Evolutionary conservation across 257 asterid species (phyloP).

Genomic region (Solanum acaule): DNA sequence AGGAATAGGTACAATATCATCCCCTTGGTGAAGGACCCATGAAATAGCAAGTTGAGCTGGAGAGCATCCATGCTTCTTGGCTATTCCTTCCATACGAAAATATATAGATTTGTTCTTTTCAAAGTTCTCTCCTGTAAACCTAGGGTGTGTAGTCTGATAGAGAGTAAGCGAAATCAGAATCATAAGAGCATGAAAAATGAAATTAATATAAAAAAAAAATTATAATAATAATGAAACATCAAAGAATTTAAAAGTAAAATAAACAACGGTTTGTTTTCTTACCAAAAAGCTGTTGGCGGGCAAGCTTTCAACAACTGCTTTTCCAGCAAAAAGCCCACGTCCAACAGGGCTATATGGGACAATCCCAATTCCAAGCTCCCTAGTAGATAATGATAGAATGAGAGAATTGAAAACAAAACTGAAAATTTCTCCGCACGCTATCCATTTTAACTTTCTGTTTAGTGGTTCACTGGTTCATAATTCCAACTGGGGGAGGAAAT

Average conservation of each 20-base stretch:
- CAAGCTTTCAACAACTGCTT: conserved; percentile 31
- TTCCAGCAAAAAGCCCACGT: conserved; percentile 44
- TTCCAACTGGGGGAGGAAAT: too few species aligned
- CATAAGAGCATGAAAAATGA: background rate
- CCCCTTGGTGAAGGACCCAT: conserved; percentile 59
- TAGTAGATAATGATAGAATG: background rate
- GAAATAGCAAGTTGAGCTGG: conserved; percentile 60
- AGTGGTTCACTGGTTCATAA: background rate
- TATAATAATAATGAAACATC: background rate
- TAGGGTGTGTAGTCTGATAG: conserved; percentile 29
- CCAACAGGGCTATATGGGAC: conserved; percentile 59
- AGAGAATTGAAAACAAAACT: background rate
- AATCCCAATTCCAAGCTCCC: conserved; percentile 60
- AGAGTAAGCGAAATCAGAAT: background rate
- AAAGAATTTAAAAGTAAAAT: background rate
- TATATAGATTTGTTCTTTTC: conserved; percentile 51
- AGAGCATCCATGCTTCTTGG: conserved; percentile 38
- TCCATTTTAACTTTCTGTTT: background rate
- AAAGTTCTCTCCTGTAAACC: conserved; percentile 48
- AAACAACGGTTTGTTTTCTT: background rate
- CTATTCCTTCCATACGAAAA: conserved; percentile 32
- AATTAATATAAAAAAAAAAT: background rate
- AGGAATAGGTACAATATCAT: conserved; percentile 50
- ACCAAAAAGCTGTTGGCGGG: conserved; percentile 34
- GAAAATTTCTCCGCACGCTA: background rate